Evolutionary conservation across 169 alveolate species (phyloP).

Genomic region (Plasmodium billcollinsi): DNA sequence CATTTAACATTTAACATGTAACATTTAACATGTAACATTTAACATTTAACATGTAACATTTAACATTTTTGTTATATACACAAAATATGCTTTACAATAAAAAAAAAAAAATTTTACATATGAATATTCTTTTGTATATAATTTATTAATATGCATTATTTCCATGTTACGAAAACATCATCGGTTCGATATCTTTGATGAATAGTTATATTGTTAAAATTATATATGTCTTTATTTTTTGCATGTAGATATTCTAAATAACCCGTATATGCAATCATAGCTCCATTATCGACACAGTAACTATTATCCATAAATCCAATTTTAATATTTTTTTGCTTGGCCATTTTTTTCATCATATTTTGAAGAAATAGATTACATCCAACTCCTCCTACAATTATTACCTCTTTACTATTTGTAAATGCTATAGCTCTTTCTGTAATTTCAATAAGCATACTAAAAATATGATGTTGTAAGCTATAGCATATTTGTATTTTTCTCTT

Average conservation of each 20-base stretch:
- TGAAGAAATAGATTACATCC: constrained; percentile 98
- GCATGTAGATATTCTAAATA: constrained; percentile 76
- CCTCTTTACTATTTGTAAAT: constrained; percentile 94
- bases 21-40: too few species aligned
- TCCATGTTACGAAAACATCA: constrained; percentile 83
- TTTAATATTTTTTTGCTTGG: constrained; percentile 95
- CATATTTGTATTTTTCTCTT: constrained; percentile 92
- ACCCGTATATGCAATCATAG: constrained; percentile 96
- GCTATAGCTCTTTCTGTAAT: constrained; percentile 99
- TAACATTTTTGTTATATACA: too few species aligned
- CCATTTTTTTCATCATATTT: constrained; percentile 97
- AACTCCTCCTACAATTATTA: constrained; percentile 99
- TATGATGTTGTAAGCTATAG: constrained; percentile 96
- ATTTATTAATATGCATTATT: constrained; percentile 6
- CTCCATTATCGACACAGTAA: constrained; percentile 99
- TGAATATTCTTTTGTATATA: neutral
- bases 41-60: too few species aligned
- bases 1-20: too few species aligned
- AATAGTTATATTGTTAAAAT: constrained; percentile 80
- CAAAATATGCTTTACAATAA: neutral
- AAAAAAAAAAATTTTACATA: neutral
- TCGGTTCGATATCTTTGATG: constrained; percentile 87
- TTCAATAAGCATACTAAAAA: constrained; percentile 98
- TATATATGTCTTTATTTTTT: constrained; percentile 34
- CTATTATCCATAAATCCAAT: constrained; percentile 99